A percentile compares a stretch with the other conserved stretches of the same genome.
These are phyloP conservation scores for Clitoria ternatea DNA, from an alignment of 306 rosid species.

Conservation along the genomic window DNA sequence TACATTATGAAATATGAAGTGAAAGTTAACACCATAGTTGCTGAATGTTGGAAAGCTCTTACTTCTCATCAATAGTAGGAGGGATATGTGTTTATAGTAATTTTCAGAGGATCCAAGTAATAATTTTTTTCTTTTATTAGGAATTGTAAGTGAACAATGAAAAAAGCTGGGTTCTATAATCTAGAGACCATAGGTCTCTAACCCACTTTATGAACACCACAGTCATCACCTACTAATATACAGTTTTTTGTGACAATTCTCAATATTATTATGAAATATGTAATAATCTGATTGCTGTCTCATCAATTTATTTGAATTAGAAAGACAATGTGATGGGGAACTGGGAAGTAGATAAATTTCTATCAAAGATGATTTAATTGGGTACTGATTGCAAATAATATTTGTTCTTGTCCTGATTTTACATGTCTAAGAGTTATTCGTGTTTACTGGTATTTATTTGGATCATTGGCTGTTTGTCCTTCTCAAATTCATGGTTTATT, in stretches of 20 bases:
- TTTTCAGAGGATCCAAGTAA: not conserved
- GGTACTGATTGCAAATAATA: not conserved
- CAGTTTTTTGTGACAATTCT: not conserved
- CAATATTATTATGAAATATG: not conserved
- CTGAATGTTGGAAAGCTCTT: not conserved
- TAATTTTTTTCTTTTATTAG: not conserved
- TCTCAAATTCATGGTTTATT: not conserved
- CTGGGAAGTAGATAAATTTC: not conserved
- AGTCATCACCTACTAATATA: not conserved
- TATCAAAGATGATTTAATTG: not conserved
- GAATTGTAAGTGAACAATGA: not conserved
- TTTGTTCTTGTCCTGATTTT: not conserved
- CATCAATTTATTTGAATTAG: slow-evolving; percentile 3
- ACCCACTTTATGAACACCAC: not conserved
- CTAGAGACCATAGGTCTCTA: not conserved
- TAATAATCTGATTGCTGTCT: not conserved
- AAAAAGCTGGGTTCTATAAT: not conserved
- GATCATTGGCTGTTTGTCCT: not conserved
- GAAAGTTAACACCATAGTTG: not conserved
- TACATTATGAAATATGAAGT: not conserved
- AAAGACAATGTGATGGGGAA: not conserved
- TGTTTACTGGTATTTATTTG: not conserved
- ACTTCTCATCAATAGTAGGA: not conserved
- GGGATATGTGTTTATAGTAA: not conserved
- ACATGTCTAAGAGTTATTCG: not conserved